Percentiles rank a stretch among this genome's conserved stretches.
Conservation (phyloP, 1,284 basidiomycete genomes). For the Ganoderma leucocontextum region DNA sequence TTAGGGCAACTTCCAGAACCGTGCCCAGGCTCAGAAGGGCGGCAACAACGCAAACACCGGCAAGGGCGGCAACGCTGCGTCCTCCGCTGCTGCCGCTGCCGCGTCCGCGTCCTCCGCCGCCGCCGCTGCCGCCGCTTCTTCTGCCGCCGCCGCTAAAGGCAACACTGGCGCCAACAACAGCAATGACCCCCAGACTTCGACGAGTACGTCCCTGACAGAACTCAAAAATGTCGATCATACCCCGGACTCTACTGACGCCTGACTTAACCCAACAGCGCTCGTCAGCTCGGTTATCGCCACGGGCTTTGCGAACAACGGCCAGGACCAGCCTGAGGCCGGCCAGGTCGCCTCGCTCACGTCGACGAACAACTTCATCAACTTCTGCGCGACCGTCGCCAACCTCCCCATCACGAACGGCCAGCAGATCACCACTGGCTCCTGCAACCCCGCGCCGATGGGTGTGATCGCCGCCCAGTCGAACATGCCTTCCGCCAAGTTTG, state of each 20-base stretch:
- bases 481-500: constrained; percentile 62
- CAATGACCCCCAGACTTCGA: constrained; percentile 36
- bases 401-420: constrained; percentile 42
- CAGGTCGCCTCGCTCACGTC: constrained; percentile 58
- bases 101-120: constrained; percentile 9
- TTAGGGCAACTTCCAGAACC: constrained; percentile 31
- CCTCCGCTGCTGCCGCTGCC: constrained; percentile 20
- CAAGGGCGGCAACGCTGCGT: constrained; percentile 16
- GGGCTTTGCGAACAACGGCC: constrained; percentile 61
- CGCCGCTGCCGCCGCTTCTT: constrained; percentile 27
- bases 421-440: constrained; percentile 41
- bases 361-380: constrained; percentile 67
- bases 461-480: constrained; percentile 51
- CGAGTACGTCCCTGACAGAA: constrained; percentile 35
- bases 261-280: constrained; percentile 50
- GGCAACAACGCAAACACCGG: constrained; percentile 17
- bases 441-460: constrained; percentile 51
- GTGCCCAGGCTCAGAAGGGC: constrained; percentile 15
- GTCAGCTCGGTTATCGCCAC: constrained; percentile 59
- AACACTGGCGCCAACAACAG: constrained; percentile 23
- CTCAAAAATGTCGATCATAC: constrained; percentile 29
- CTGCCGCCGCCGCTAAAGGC: constrained; percentile 27
- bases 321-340: constrained; percentile 51
- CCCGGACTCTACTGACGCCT: constrained; percentile 34
- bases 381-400: constrained; percentile 53